These are phyloP conservation scores for Barbatosphaeria neglecta DNA, from an alignment of 495 filamentous ascomycete genomes.

Conservation along the genomic window DNA sequence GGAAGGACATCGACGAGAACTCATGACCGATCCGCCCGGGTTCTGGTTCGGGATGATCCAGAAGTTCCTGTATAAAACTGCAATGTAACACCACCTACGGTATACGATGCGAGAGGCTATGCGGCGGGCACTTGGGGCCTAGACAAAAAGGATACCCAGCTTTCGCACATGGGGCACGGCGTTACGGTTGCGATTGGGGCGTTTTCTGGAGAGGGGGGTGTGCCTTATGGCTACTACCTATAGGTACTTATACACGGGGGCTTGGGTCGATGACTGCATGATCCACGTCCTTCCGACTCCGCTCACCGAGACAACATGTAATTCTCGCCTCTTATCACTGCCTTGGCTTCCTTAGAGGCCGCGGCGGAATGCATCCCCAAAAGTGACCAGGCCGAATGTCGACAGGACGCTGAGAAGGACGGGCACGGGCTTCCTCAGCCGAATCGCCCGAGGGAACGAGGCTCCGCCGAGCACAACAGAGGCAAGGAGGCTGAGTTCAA, in stretches of 20 bases:
- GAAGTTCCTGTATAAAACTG: background rate
- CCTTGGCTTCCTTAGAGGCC: constrained; percentile 14
- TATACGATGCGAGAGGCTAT: background rate
- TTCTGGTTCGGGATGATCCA: background rate
- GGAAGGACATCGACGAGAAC: constrained; percentile 76
- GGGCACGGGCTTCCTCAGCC: constrained; percentile 66
- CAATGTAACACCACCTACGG: background rate
- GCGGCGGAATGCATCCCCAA: constrained; percentile 43
- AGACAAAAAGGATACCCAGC: background rate
- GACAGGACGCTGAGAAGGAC: constrained; percentile 56
- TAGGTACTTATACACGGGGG: background rate
- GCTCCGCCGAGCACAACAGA: constrained; percentile 70
- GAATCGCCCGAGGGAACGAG: constrained; percentile 74
- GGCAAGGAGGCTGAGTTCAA: constrained; percentile 68
- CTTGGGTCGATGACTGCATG: too few relatives aligned
- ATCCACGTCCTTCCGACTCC: background rate
- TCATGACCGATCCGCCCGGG: constrained; percentile 30
- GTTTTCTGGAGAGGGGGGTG: background rate
- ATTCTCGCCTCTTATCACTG: background rate
- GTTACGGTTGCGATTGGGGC: background rate
- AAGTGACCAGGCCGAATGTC: constrained; percentile 45
- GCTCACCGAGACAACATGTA: background rate
- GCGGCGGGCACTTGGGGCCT: background rate
- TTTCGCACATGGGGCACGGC: background rate
- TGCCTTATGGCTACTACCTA: background rate